Evolutionary conservation across 2,329 filamentous ascomycete genomes (phyloP), one percentile per base, ranked within the genome.

Genomic region (Fusarium sterilihyphosum): DNA sequence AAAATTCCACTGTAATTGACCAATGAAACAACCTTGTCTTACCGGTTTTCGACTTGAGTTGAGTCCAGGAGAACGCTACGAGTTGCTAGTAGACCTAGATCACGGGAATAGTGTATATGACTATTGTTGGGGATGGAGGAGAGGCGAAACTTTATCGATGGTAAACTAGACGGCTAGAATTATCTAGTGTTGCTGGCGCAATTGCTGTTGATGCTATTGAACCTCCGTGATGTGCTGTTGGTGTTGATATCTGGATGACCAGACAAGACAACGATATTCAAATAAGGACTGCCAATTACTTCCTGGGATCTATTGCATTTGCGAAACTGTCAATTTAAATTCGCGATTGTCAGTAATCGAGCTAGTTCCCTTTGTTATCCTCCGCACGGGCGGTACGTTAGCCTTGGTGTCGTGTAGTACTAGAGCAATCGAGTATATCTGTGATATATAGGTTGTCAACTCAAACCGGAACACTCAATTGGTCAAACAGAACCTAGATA

Each of bases 21-120:
- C 81, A 82, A 82, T 82, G 41, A 16, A 49, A 71, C 38, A 73
- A 57, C 77, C 81, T 72, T 75, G 70, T 65, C 40, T 53, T 70
- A 77, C 81, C 81, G 81, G 78, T 75, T 77, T 78, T 74, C 17
- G 46, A 58, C 40, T 47, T 68, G 47, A 38, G 35, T 65, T 56
- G n/a, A 64, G 24, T 70, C 65, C 33, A 40, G 66, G 63, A 62
- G 63, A 69, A 64, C 61, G 57, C 59, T 71, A 67, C 57, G 68
- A 72, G 50, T 38, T 59, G 53, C 53, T 70, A 66, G 67, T 38
- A 40, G 35, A 52, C 53, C 31, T 47, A 46, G 60, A 71, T 70
- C 60, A 70, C 60, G 47, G 53, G 52, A 54, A 70, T 66, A 44
- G 60, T 59, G 67, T 70, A 54, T 70, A 70, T 41, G 52, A 70